Conservation (phyloP, 2,329 filamentous ascomycete species). For the Pseudophaeomoniella oleicola region DNA sequence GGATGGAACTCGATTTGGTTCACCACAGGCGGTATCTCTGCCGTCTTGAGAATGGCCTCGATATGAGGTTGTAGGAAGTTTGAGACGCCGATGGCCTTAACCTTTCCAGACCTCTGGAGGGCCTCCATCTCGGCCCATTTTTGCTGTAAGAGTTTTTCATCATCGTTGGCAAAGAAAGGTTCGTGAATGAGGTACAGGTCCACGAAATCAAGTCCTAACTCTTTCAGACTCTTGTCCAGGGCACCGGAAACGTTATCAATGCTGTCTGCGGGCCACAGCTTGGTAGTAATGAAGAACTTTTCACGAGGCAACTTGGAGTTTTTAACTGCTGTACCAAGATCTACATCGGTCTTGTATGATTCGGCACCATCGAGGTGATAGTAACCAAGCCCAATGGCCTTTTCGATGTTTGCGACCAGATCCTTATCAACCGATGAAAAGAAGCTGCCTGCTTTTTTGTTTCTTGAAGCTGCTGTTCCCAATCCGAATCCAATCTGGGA, state of each 20-base stretch:
- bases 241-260: constrained; percentile 41
- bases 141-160: constrained; percentile 36
- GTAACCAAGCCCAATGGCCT: constrained; percentile 44
- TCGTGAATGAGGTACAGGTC: constrained; percentile 51
- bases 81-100: constrained; percentile 47
- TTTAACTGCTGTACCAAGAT: constrained; percentile 33
- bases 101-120: constrained; percentile 40
- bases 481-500: constrained; percentile 44
- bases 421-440: constrained; percentile 34
- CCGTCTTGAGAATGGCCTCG: constrained; percentile 32
- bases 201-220: constrained; percentile 46
- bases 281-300: constrained; percentile 41
- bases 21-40: constrained; percentile 24
- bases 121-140: constrained; percentile 48
- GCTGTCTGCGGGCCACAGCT: constrained; percentile 29
- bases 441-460: constrained; percentile 26
- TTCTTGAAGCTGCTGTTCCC: constrained; percentile 48
- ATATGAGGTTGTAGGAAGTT: constrained; percentile 44
- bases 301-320: constrained; percentile 30
- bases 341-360: constrained; percentile 34
- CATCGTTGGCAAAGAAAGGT: constrained; percentile 41
- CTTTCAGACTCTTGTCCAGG: constrained; percentile 41
- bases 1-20: constrained; percentile 32
- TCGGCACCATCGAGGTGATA: constrained; percentile 50
- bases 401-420: constrained; percentile 40